Conservation (phyloP, 805 yeast species). For the Spathaspora sp. region DNA sequence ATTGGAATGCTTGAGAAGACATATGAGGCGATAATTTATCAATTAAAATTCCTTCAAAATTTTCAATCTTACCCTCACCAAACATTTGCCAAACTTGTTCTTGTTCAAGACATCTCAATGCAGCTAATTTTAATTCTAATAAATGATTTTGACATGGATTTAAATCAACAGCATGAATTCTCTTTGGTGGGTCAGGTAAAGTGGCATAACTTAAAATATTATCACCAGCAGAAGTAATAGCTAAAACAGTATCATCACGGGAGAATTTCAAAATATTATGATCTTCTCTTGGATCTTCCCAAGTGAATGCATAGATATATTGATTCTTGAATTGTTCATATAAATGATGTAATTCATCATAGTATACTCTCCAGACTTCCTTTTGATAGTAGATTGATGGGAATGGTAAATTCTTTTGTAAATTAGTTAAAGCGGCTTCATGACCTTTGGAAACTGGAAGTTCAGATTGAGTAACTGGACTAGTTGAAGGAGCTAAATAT, state of each 20-base stretch:
- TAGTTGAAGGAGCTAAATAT: constrained; percentile 57
- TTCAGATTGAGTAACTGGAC: constrained; percentile 12
- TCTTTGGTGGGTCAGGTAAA: constrained; percentile 66
- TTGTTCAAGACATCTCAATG: constrained; percentile 52
- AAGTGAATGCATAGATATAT: constrained; percentile 82
- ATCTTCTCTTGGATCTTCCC: constrained; percentile 90
- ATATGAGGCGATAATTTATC: constrained; percentile 61
- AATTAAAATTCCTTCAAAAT: constrained; percentile 43
- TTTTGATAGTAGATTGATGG: constrained; percentile 79
- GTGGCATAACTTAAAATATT: constrained; percentile 72
- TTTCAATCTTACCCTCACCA: constrained; percentile 66
- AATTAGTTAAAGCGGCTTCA: constrained; percentile 67
- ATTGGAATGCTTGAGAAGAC: constrained; percentile 79
- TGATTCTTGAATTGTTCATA: constrained; percentile 73
- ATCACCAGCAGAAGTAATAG: constrained; percentile 86
- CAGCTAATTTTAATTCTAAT: constrained; percentile 73
- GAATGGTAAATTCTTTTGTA: constrained; percentile 64
- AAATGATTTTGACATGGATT: constrained; percentile 82
- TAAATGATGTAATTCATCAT: constrained; percentile 64
- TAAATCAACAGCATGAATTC: constrained; percentile 81
- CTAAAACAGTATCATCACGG: constrained; percentile 67
- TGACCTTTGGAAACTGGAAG: constrained; percentile 59
- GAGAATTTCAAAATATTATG: constrained; percentile 58
- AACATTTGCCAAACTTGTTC: constrained; percentile 71
- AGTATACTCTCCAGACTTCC: constrained; percentile 76